Base-by-base conservation (phyloP, 768 basidiomycete species). In the Pleurotus sapidus region DNA sequence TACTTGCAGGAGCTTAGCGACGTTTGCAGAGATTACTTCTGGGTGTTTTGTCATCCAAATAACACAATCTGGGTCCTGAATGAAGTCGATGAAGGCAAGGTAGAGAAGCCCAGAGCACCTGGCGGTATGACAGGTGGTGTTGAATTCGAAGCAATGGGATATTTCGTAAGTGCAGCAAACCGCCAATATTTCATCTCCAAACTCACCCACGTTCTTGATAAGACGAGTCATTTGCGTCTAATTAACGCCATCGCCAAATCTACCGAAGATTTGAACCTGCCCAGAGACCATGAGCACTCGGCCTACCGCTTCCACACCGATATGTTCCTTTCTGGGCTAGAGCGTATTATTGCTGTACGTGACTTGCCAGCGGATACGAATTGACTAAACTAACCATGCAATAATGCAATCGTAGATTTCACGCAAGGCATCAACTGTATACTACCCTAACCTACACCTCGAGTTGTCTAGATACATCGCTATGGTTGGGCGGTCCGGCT, bases 111-210 rank as follows among this genome's bases (percentile, higher is more conserved):
- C 12, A 80, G 90, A 57, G 96, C 97, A 11, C 97, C 97, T 2
- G 93, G 95, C 4, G 96, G 97, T 14, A 98, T 98, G 87, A 98
- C 97, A 0, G 97, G 96, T 5, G 97, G 97, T 4, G 97, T 99
- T 11, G 97, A 99, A 67, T 95, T 88, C 67, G 97, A 99, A 73
- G 96, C 96, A 3, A 96, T 98, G 87, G 82, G 83, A 14, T 98
- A 98, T 71, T 85, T 95, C 65, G 96, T 98, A 64, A 62, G 91
- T 76, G 43, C 55, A 17, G n/a, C 14, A 40, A 12, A 23, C 39
- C 2, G 12, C 18, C 39, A 23, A 42, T 23, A 20, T 12, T 54
- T 38, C 39, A 46, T 17, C 38, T 23, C 24, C 11, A 12, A 25
- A n/a, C 43, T 56, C 43, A 38, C 17, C 30, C 46, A 54, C 8